These are phyloP conservation scores for Effrenium voratum DNA, from an alignment of 73 alveolate genomes.

Conservation along the genomic window DNA sequence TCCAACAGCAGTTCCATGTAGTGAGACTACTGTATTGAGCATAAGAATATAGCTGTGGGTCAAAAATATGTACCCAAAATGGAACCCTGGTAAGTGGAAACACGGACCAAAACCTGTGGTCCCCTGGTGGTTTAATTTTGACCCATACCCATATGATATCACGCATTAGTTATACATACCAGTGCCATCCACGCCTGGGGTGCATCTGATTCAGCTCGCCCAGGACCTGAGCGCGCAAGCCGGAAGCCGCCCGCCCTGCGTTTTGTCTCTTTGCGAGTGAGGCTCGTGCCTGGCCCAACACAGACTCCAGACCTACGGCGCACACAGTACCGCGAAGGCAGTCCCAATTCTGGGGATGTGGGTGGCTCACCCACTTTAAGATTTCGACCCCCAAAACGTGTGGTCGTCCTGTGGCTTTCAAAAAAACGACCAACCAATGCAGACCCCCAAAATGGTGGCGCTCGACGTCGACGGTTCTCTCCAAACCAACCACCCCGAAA, in stretches of 20 bases:
- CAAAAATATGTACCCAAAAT: not conserved
- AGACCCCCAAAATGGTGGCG: too few species aligned
- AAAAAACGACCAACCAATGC: too few species aligned
- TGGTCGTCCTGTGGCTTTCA: too few species aligned
- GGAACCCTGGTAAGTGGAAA: not conserved
- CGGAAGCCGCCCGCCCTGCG: not conserved
- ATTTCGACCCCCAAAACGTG: too few species aligned
- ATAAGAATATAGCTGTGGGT: not conserved
- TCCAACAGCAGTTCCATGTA: too few species aligned
- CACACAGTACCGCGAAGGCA: not conserved
- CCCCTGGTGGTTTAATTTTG: not conserved
- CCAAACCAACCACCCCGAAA: too few species aligned
- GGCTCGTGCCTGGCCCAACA: conserved; percentile 32
- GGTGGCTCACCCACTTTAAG: too few species aligned
- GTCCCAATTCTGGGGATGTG: too few species aligned
- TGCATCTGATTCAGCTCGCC: conserved; percentile 88
- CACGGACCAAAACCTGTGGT: not conserved
- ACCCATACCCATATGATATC: not conserved
- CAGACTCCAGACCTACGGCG: conserved; percentile 45
- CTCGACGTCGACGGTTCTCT: too few species aligned
- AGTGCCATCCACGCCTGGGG: conserved; percentile 37
- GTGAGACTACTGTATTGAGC: not conserved
- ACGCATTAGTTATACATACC: not conserved
- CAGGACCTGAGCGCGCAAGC: not conserved
- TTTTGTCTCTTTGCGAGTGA: not conserved